A percentile compares a stretch with the other conserved stretches of the same genome.
Evolutionary conservation across 257 asterid species (phyloP).

Genomic region (Coffea canephora): DNA sequence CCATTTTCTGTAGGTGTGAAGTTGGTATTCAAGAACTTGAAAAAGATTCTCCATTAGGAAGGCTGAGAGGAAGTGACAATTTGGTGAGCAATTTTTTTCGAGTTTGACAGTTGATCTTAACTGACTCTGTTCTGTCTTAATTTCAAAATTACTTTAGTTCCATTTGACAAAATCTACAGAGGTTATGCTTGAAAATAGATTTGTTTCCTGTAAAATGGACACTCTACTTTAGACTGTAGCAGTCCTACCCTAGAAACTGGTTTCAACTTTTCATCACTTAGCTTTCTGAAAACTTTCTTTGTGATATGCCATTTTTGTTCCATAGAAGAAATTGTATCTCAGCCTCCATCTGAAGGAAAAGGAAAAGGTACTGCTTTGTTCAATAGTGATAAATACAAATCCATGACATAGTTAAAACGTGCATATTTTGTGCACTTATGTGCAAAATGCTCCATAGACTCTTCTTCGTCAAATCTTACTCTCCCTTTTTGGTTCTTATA

Average conservation of each 20-base stretch:
- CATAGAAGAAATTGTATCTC: not conserved
- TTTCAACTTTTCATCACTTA: too few relatives aligned
- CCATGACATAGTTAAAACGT: not conserved
- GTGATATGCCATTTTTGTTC: not conserved
- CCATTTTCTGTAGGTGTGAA: conserved; percentile 52
- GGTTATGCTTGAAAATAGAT: not conserved
- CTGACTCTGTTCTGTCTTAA: not conserved
- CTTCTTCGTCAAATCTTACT: not conserved
- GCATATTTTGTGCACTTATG: not conserved
- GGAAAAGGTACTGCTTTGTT: not conserved
- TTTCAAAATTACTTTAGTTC: not conserved
- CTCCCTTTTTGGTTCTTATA: not conserved
- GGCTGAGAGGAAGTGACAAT: conserved; percentile 90
- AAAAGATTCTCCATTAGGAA: conserved; percentile 79
- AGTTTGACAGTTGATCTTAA: not conserved
- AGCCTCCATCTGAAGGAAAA: not conserved
- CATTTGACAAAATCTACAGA: not conserved
- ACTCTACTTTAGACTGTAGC: too few relatives aligned
- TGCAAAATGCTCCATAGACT: not conserved
- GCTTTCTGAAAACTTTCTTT: not conserved
- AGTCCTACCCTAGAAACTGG: not conserved
- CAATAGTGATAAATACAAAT: not conserved
- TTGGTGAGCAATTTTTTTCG: conserved; percentile 49
- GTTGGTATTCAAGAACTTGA: conserved; percentile 91
- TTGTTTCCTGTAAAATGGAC: too few relatives aligned